phyloP scores from a whole-genome alignment of 768 basidiomycete genomes.

The Panaeolus cyanescens region DNA sequence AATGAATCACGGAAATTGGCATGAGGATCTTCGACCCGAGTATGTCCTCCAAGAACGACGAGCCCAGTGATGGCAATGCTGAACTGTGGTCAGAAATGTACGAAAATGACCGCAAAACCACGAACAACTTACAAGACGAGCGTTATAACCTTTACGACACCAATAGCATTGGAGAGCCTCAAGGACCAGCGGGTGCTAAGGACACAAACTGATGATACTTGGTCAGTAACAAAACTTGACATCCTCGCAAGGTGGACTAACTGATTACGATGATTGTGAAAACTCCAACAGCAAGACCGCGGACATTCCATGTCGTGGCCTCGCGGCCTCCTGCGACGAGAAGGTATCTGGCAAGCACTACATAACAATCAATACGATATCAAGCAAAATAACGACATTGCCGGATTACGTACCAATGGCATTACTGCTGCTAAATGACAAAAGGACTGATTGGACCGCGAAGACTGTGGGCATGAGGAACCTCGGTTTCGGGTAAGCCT shows the following conservation, averaged over 20 bases:
- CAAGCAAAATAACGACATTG: background rate
- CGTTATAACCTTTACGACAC: constrained; percentile 32
- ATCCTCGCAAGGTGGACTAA: constrained; percentile 13
- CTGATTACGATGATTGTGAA: constrained; percentile 32
- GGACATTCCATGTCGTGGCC: constrained; percentile 32
- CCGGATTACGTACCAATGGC: constrained; percentile 33
- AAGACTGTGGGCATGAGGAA: constrained; percentile 45
- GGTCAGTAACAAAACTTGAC: background rate
- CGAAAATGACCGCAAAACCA: too few species aligned
- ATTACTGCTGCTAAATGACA: constrained; percentile 40
- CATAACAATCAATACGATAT: background rate
- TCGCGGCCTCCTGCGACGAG: constrained; percentile 32
- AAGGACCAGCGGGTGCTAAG: constrained; percentile 39
- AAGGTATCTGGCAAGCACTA: constrained; percentile 38
- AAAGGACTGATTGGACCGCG: constrained; percentile 40
- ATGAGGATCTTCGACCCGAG: constrained; percentile 55
- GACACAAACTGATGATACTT: constrained; percentile 25
- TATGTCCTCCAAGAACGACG: constrained; percentile 61
- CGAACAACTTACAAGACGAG: constrained; percentile 27
- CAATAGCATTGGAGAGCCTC: constrained; percentile 34
- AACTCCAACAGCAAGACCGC: constrained; percentile 35
- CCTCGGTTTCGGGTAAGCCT: constrained; percentile 44
- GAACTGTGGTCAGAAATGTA: background rate
- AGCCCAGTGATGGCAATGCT: constrained; percentile 57
- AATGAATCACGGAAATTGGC: constrained; percentile 62